These are phyloP conservation scores for Ottelia alismoides DNA, from an alignment of 106 monocot species.

Conservation along the genomic window DNA sequence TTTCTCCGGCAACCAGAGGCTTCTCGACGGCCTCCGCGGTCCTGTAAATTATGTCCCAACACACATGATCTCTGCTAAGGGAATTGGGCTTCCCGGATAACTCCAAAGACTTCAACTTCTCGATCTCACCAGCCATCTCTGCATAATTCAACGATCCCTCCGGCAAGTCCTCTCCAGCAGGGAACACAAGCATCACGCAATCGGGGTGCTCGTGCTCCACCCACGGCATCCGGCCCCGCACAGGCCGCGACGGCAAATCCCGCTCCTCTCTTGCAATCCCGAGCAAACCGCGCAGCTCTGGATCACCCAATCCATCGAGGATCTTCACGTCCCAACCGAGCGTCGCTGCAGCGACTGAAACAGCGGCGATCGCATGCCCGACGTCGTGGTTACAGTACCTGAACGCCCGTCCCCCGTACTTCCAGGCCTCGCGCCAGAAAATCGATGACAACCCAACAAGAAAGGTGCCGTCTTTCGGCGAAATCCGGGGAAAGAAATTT, in stretches of 20 bases:
- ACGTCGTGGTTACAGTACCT: slow-evolving; percentile 97
- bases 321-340: slow-evolving; percentile 80
- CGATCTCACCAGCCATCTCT: slow-evolving; percentile 17
- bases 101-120: slow-evolving; percentile 20
- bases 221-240: slow-evolving; percentile 45
- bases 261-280: slow-evolving; percentile 17
- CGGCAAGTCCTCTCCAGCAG: slow-evolving; percentile 12
- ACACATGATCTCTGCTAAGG: slow-evolving; percentile 87
- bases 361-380: slow-evolving; percentile 81
- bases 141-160: slow-evolving; percentile 18
- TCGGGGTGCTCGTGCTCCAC: slow-evolving; percentile 84
- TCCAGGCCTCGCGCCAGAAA: slow-evolving; percentile 98
- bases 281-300: slow-evolving; percentile 34
- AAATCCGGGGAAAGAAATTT: slow-evolving; percentile 4
- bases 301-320: slow-evolving; percentile 56
- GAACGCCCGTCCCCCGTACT: slow-evolving; percentile 90
- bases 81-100: slow-evolving; percentile 66
- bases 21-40: slow-evolving; percentile 80
- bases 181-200: slow-evolving; percentile 59
- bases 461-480: slow-evolving; percentile 6
- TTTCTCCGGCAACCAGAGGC: slow-evolving; percentile 23
- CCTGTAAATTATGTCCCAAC: slow-evolving; percentile 83
- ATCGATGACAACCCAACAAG: slow-evolving; percentile 61
- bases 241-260: slow-evolving; percentile 29
- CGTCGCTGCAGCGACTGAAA: slow-evolving; percentile 50